Conservation (phyloP, 2,329 filamentous ascomycete species). For the Xylariomycetidae sp. region DNA sequence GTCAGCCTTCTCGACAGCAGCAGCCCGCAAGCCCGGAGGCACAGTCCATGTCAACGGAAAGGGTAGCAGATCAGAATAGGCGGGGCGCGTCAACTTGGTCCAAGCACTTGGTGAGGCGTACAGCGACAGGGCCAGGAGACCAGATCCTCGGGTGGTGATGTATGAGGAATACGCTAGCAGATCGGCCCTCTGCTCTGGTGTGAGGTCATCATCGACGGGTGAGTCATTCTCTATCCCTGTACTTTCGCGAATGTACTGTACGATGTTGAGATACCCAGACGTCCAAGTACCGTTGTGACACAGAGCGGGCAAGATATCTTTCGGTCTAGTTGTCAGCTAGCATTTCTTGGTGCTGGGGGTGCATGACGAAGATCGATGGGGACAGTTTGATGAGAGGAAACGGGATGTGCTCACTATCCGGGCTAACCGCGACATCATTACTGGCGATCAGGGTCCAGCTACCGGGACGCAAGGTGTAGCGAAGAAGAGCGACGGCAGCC, state of each 20-base stretch:
- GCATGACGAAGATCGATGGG: too few species aligned
- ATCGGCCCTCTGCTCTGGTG: conserved; percentile 38
- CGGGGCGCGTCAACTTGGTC: conserved; percentile 66
- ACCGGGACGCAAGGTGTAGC: conserved; percentile 51
- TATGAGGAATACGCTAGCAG: conserved; percentile 56
- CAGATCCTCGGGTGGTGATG: conserved; percentile 66
- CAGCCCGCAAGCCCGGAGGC: conserved; percentile 64
- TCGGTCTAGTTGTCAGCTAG: too few species aligned
- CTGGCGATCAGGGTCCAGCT: conserved; percentile 66
- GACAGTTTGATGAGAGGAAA: conserved; percentile 21
- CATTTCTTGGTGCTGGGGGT: too few species aligned
- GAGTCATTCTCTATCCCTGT: too few species aligned
- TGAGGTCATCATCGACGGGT: conserved; percentile 31
- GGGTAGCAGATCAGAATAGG: conserved; percentile 71
- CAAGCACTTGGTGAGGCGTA: conserved; percentile 92
- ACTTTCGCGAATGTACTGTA: conserved; percentile 46
- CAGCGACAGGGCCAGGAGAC: conserved; percentile 77
- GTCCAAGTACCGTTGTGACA: conserved; percentile 46
- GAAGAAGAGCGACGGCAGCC: conserved; percentile 72
- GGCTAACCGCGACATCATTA: conserved; percentile 65
- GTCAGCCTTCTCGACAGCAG: conserved; percentile 64
- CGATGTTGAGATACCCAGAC: conserved; percentile 56
- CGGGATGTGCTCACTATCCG: conserved; percentile 35
- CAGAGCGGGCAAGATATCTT: conserved; percentile 52
- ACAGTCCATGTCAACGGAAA: conserved; percentile 88